Evolutionary conservation across 495 filamentous ascomycete genomes (phyloP), one percentile per base, ranked within the genome.

Genomic region (Neurospora pannonica): DNA sequence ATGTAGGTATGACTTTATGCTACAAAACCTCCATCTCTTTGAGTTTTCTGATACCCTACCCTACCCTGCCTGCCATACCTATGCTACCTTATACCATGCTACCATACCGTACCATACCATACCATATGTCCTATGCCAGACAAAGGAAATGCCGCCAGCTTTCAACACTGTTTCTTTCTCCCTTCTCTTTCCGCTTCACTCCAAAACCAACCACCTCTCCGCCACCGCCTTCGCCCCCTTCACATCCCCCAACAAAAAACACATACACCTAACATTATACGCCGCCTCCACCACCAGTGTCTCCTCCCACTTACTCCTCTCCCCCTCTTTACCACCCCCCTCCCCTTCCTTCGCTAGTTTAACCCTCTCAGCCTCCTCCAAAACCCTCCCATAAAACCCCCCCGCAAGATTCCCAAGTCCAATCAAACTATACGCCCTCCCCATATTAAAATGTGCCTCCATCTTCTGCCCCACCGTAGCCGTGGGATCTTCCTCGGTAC

Each of bases 361-460:
- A n/a, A 9, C 72, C 46, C 3, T 69, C 8, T 67, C 75, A 4
- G 40, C 77, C 71, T 81, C 81, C 11, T 74, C 77, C 70, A 83
- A 46, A 37, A 83, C 81, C 78, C 75, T 75, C 74, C 90, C 82
- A 79, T 98, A 99, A 71, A 88, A 93, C 38, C 90, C 88, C 19
- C 93, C 83, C 3, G 96, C 95, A 17, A 97, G 80, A 79, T 95
- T 92, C 17, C 86, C 84, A 39, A 98, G 81, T 1, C 95, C 94
- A 10, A 98, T 87, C 43, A 92, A 84, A 77, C 97, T 93, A 81
- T 92, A 97, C 4, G 91, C 87, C 15, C 94, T 87, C 24, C 89
- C 96, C 67, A 94, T 87, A 77, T 99, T 98, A 82, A 92, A 98
- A 74, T 97, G 92, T 28, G 94, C 93, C 81, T 98, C 96, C 80